Percentiles rank a stretch among this genome's conserved stretches.
phyloP scores from a whole-genome alignment of 805 yeast genomes.

The Yamadazyma sp. region DNA sequence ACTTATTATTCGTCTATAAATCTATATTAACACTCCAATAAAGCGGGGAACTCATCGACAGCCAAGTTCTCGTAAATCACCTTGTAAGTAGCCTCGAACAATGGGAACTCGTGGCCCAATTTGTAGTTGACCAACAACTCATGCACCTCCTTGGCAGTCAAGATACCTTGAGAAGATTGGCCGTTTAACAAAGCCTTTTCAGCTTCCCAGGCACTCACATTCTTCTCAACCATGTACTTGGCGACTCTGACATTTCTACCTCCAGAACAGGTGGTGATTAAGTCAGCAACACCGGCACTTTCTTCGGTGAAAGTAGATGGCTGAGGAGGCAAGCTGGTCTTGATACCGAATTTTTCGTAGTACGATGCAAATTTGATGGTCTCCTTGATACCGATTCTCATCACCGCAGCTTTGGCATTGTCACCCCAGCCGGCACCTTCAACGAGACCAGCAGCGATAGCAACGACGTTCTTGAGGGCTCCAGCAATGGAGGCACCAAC shows the following conservation, averaged over 20 bases:
- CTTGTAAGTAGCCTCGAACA: slow-evolving; percentile 75
- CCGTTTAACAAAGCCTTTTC: slow-evolving; percentile 89
- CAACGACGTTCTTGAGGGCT: slow-evolving; percentile 94
- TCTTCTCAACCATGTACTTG: slow-evolving; percentile 76
- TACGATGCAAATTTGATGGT: slow-evolving; percentile 74
- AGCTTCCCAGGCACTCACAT: slow-evolving; percentile 73
- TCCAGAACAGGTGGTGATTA: slow-evolving; percentile 96
- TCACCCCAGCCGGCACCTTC: slow-evolving; percentile 99
- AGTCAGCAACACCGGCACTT: slow-evolving; percentile 96
- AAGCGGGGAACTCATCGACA: slow-evolving; percentile 72
- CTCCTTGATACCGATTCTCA: slow-evolving; percentile 93
- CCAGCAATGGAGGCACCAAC: slow-evolving; percentile 97
- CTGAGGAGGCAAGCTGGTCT: slow-evolving; percentile 54
- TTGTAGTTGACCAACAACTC: slow-evolving; percentile 63
- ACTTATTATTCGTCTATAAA: slow-evolving; percentile 4
- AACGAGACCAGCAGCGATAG: slow-evolving; percentile 94
- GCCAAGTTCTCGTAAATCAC: slow-evolving; percentile 74
- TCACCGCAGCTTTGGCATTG: slow-evolving; percentile 96
- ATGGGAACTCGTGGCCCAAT: slow-evolving; percentile 72
- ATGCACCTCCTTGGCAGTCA: slow-evolving; percentile 88
- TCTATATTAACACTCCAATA: slow-evolving; percentile 41
- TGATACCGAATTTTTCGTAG: slow-evolving; percentile 57
- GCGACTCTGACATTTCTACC: slow-evolving; percentile 96
- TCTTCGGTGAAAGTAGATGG: slow-evolving; percentile 87
- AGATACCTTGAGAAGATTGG: slow-evolving; percentile 94